phyloP scores from a whole-genome alignment of 768 basidiomycete genomes.

The Tephrocybe sp. region DNA sequence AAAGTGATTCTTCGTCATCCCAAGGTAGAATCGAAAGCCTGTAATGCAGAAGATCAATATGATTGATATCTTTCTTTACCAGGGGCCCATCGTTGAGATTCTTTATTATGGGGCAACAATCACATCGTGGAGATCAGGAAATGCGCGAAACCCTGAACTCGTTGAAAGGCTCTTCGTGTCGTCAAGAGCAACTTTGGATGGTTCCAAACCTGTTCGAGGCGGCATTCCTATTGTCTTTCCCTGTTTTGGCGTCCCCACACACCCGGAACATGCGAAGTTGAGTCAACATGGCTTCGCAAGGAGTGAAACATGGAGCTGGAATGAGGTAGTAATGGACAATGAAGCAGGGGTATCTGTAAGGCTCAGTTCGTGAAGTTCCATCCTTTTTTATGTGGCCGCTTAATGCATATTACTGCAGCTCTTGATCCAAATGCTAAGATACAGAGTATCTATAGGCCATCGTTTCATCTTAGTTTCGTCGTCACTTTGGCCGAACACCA shows the following conservation, averaged over 20 bases:
- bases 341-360: slow-evolving; percentile 71
- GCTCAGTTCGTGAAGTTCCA: slow-evolving; percentile 53
- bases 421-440: slow-evolving; percentile 64
- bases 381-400: neutral
- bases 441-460: slow-evolving; percentile 51
- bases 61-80: slow-evolving; percentile 1
- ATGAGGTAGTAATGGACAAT: slow-evolving; percentile 61
- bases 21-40: too few species aligned
- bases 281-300: slow-evolving; percentile 92
- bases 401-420: slow-evolving; percentile 34
- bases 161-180: slow-evolving; percentile 81
- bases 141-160: slow-evolving; percentile 30
- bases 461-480: slow-evolving; percentile 76
- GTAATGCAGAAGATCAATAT: too few species aligned
- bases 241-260: slow-evolving; percentile 84
- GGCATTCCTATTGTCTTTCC: slow-evolving; percentile 72
- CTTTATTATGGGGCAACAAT: slow-evolving; percentile 85
- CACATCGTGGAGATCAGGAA: slow-evolving; percentile 75
- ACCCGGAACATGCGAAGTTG: slow-evolving; percentile 67
- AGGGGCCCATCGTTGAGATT: slow-evolving; percentile 68
- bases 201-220: slow-evolving; percentile 67
- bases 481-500: slow-evolving; percentile 75
- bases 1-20: slow-evolving; percentile 57
- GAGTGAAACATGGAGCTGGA: slow-evolving; percentile 69
- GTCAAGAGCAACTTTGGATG: slow-evolving; percentile 74